Evolutionary conservation across 805 yeast genomes (phyloP), one percentile per base, ranked within the genome.

Genomic region (Torulaspora delbrueckii): DNA sequence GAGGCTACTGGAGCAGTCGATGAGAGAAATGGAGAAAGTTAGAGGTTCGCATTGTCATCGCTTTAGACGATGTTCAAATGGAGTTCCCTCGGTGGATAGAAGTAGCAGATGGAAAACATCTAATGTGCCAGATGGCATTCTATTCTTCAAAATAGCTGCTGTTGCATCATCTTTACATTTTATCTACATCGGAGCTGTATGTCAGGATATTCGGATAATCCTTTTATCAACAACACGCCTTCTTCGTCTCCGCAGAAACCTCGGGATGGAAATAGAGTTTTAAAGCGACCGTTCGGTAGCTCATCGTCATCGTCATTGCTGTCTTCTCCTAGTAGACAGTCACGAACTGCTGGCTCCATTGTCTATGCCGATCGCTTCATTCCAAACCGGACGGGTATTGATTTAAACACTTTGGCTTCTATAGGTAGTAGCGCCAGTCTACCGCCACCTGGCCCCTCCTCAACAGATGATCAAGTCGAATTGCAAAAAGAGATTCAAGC

Each of bases 371-470:
- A 90, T 65, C 71, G 98, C 45, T 88, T 81, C 63, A 86, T 93
- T 23, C 99, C 99, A 4, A 81, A 78, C 49, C 69, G 99, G 40
- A 81, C 86, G 1, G 96, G 96, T 0, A 77, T 88, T 22, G 95
- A 88, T 57, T 69, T 91, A 12, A 93, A 87, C 58, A 88, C 96
- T 0, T 96, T 96, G 6, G 84, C 81, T 62, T 75, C 62, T 14
- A 51, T 65, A n/a, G 60, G 54, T 26, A 63, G 50, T 19, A 39
- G 52, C 4, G 52, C 58, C 19, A 56, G 56, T 13, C 58, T 64
- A 34, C 65, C 62, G 37, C 58, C 57, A 27, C 47, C 48, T 6
- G 45, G 33, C 13, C 50, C 57, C 12, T 57, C 54, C 5, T 44
- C 52, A 1, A 54, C 57, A 12, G 60, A 68, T 6, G 81, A 76